Percentiles rank a stretch among this genome's conserved stretches.
phyloP scores from a whole-genome alignment of 352 stramenopile species.

The Aphanomyces invadans region DNA sequence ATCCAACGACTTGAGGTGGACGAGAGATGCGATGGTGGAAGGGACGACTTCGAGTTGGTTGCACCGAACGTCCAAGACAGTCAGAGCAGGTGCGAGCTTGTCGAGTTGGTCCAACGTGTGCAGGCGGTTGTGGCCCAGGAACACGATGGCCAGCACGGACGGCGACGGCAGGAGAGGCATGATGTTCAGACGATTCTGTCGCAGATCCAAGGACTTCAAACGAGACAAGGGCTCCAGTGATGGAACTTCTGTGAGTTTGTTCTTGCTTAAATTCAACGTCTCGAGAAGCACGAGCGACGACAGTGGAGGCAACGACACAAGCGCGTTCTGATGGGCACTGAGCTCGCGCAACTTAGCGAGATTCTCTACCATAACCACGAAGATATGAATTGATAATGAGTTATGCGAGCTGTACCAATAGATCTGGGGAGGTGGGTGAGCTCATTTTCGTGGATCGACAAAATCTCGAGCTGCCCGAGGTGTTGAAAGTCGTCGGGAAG shows the following conservation, averaged over 20 bases:
- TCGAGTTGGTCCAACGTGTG: neutral
- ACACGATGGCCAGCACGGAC: neutral
- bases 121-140: conserved; percentile 11
- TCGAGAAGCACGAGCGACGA: conserved; percentile 40
- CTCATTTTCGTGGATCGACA: conserved; percentile 58
- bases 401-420: too few relatives aligned
- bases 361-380: conserved; percentile 2
- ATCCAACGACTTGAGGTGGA: conserved; percentile 20
- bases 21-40: neutral
- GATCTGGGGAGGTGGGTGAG: conserved; percentile 37
- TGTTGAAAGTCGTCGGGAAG: conserved; percentile 43
- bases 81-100: conserved; percentile 20
- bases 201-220: conserved; percentile 56
- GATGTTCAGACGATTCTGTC: conserved; percentile 28
- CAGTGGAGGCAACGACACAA: conserved; percentile 50
- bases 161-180: conserved; percentile 1
- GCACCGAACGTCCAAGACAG: conserved; percentile 15
- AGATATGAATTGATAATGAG: neutral
- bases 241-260: conserved; percentile 38
- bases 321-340: conserved; percentile 50
- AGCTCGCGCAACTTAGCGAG: conserved; percentile 53
- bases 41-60: conserved; percentile 14
- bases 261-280: conserved; percentile 72
- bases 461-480: conserved; percentile 42
- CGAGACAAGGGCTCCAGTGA: conserved; percentile 26